Conservation (phyloP, 1,139 yeast genomes). For the Nakaseomyces delphensis region DNA sequence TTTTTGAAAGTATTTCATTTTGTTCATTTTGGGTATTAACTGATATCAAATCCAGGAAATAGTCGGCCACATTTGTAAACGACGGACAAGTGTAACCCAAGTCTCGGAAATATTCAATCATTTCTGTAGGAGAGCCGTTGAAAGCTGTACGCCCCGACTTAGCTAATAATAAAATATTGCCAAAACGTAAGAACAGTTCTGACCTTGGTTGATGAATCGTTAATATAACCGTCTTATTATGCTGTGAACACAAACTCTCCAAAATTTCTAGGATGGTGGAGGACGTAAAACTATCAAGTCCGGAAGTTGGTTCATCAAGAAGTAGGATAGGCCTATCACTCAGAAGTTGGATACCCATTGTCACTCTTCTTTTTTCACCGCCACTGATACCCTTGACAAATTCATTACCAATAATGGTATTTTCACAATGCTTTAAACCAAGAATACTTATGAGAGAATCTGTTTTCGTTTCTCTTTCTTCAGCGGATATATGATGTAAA, state of each 20-base stretch:
- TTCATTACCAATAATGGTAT: slow-evolving; percentile 67
- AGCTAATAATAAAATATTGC: slow-evolving; percentile 56
- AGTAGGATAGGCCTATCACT: slow-evolving; percentile 63
- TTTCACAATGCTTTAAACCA: slow-evolving; percentile 72
- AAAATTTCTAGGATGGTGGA: slow-evolving; percentile 57
- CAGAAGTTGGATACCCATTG: slow-evolving; percentile 70
- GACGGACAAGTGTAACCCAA: slow-evolving; percentile 49
- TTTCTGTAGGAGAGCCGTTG: slow-evolving; percentile 41
- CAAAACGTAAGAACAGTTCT: slow-evolving; percentile 54
- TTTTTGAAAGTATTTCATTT: slow-evolving; percentile 22
- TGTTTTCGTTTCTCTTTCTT: slow-evolving; percentile 36
- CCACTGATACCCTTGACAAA: slow-evolving; percentile 73
- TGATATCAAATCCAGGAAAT: slow-evolving; percentile 60
- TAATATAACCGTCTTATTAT: slow-evolving; percentile 62
- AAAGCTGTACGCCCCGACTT: slow-evolving; percentile 67
- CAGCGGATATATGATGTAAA: slow-evolving; percentile 33
- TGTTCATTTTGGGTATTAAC: slow-evolving; percentile 27
- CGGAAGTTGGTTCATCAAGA: slow-evolving; percentile 85
- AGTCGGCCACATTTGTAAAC: slow-evolving; percentile 65
- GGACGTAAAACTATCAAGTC: slow-evolving; percentile 76
- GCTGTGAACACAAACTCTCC: slow-evolving; percentile 43
- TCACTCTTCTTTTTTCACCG: slow-evolving; percentile 76
- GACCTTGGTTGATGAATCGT: slow-evolving; percentile 83
- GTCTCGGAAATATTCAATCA: slow-evolving; percentile 38
- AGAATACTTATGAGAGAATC: slow-evolving; percentile 52